phyloP scores from a whole-genome alignment of 2,329 filamentous ascomycete genomes.

The Fusarium nanum region DNA sequence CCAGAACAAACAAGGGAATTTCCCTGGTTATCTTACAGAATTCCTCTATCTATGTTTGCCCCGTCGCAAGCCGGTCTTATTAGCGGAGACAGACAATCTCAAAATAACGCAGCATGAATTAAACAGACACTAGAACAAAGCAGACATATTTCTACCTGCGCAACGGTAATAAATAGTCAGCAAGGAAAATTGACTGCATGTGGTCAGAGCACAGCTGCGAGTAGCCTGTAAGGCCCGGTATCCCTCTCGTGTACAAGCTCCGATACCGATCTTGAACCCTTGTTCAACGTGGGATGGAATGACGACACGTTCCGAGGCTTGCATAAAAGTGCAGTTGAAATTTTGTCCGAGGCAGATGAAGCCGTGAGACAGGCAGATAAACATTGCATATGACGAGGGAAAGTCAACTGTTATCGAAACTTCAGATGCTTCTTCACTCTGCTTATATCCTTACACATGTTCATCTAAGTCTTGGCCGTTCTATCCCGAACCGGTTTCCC shows the following conservation, averaged over 20 bases:
- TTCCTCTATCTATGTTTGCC: slow-evolving; percentile 20
- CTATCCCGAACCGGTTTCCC: slow-evolving; percentile 42
- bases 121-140: slow-evolving; percentile 38
- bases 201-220: slow-evolving; percentile 17
- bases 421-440: background rate
- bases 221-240: slow-evolving; percentile 24
- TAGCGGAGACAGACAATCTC: slow-evolving; percentile 23
- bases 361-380: background rate
- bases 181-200: slow-evolving; percentile 16
- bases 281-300: slow-evolving; percentile 39
- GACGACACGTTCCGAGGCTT: slow-evolving; percentile 30
- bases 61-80: slow-evolving; percentile 40
- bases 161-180: background rate
- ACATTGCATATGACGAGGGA: background rate
- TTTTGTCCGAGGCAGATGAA: slow-evolving; percentile 16
- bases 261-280: slow-evolving; percentile 35
- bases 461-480: slow-evolving; percentile 29
- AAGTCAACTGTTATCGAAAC: background rate
- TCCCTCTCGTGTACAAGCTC: slow-evolving; percentile 29
- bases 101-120: slow-evolving; percentile 44
- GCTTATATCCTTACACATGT: background rate
- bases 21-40: slow-evolving; percentile 1
- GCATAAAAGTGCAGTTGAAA: background rate
- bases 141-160: background rate
- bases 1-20: slow-evolving; percentile 4